These are phyloP conservation scores for Starmerella apicola DNA, from an alignment of 805 yeast species.

Conservation along the genomic window DNA sequence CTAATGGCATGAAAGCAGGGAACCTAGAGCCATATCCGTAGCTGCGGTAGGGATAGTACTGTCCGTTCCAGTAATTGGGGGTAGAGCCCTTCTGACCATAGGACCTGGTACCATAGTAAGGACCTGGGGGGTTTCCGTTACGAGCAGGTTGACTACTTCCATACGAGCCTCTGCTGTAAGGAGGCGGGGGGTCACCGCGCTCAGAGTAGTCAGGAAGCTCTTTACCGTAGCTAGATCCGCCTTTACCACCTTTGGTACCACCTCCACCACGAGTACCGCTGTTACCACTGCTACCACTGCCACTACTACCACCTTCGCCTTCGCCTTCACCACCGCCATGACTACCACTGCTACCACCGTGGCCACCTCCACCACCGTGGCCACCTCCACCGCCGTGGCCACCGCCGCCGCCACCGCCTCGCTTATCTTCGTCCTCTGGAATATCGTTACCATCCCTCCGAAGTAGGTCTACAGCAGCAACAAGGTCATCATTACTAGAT, in stretches of 20 bases:
- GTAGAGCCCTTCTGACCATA: slow-evolving; percentile 1
- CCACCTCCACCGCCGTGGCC: background rate
- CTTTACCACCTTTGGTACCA: too few species aligned
- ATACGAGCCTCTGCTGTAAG: too few species aligned
- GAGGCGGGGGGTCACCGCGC: slow-evolving; percentile 1
- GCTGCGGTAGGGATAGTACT: slow-evolving; percentile 1
- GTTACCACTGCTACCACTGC: too few species aligned
- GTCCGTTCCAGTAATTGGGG: slow-evolving; percentile 3
- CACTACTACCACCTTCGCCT: background rate
- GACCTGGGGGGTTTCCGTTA: background rate
- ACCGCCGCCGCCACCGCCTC: background rate
- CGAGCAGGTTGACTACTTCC: too few species aligned
- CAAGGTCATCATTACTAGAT: too few species aligned
- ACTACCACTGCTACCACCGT: too few species aligned
- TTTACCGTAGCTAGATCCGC: too few species aligned
- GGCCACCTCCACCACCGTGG: too few species aligned
- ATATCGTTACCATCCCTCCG: too few species aligned
- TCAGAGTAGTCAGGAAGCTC: background rate
- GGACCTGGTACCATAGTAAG: background rate
- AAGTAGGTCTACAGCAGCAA: too few species aligned
- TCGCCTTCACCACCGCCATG: background rate
- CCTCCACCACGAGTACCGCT: slow-evolving; percentile 1
- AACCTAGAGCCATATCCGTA: background rate
- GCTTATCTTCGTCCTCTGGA: too few species aligned
- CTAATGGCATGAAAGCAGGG: background rate